Conservation (phyloP, 768 basidiomycete genomes). For the Chalciporus piperatus region DNA sequence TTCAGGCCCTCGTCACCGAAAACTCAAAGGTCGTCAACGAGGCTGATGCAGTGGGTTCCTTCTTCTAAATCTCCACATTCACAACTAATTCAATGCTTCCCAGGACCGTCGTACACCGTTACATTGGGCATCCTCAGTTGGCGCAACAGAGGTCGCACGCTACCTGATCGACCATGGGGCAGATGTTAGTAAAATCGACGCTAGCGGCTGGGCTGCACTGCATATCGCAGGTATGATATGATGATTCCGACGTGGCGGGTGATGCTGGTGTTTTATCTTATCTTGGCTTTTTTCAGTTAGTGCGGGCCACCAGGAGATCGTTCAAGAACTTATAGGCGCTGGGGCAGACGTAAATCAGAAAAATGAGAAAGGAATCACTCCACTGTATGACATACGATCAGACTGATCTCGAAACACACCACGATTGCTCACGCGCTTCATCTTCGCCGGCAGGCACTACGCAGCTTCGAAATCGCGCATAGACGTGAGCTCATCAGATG, state of each 20-base stretch:
- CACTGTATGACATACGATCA: conserved; percentile 54
- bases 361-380: conserved; percentile 81
- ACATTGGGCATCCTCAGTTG: conserved; percentile 84
- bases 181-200: conserved; percentile 63
- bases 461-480: conserved; percentile 90
- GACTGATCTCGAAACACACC: neutral
- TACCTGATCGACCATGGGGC: conserved; percentile 71
- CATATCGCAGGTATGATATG: conserved; percentile 66
- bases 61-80: rapidly evolving
- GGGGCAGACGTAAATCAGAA: conserved; percentile 78
- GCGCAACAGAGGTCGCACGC: conserved; percentile 61
- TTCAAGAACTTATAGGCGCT: conserved; percentile 73
- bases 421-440: conserved; percentile 8
- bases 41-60: conserved; percentile 52
- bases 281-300: conserved; percentile 50
- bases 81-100: neutral
- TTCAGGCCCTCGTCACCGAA: conserved; percentile 62
- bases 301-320: conserved; percentile 74
- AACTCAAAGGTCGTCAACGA: conserved; percentile 61
- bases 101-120: conserved; percentile 79
- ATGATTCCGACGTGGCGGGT: too few species aligned
- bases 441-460: conserved; percentile 62
- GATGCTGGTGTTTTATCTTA: neutral
- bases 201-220: conserved; percentile 71
- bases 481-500: conserved; percentile 50